Conservation (phyloP, 1,284 basidiomycete genomes). For the Gymnopus androsaceus region DNA sequence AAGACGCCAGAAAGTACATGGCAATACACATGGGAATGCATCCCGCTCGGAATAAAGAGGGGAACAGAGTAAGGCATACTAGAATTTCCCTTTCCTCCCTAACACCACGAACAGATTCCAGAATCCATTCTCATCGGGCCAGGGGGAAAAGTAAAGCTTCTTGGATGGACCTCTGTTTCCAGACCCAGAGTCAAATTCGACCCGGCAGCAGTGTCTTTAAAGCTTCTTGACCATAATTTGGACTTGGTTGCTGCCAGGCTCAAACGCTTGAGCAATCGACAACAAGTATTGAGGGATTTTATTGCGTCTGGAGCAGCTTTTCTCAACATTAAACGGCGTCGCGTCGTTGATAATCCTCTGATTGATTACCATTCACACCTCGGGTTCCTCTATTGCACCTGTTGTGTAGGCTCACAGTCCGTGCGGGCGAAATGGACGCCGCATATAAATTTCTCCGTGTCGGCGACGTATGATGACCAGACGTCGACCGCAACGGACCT, state of each 20-base stretch:
- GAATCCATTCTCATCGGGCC: constrained; percentile 4
- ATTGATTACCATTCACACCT: constrained; percentile 4
- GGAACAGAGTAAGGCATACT: background rate
- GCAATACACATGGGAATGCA: constrained; percentile 6
- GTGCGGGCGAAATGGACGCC: constrained; percentile 4
- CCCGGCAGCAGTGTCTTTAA: background rate
- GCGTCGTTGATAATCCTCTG: background rate
- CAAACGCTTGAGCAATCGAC: background rate
- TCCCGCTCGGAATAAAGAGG: constrained; percentile 3
- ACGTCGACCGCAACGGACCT: background rate
- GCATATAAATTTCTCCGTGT: constrained; percentile 1
- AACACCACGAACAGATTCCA: background rate
- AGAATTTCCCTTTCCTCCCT: background rate
- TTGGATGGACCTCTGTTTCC: constrained; percentile 2
- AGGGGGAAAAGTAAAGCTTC: constrained; percentile 4
- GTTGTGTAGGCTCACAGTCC: background rate
- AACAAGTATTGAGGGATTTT: constrained; percentile 1
- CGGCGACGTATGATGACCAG: background rate
- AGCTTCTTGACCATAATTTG: background rate
- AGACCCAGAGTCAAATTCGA: background rate
- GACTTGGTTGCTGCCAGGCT: background rate
- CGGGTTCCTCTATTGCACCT: constrained; percentile 5
- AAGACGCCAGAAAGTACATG: constrained; percentile 4
- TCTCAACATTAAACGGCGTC: constrained; percentile 2
- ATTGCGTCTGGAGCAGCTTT: constrained; percentile 2